These are phyloP conservation scores for Yamadazyma triangularis DNA, from an alignment of 1,139 yeast species.

Conservation along the genomic window DNA sequence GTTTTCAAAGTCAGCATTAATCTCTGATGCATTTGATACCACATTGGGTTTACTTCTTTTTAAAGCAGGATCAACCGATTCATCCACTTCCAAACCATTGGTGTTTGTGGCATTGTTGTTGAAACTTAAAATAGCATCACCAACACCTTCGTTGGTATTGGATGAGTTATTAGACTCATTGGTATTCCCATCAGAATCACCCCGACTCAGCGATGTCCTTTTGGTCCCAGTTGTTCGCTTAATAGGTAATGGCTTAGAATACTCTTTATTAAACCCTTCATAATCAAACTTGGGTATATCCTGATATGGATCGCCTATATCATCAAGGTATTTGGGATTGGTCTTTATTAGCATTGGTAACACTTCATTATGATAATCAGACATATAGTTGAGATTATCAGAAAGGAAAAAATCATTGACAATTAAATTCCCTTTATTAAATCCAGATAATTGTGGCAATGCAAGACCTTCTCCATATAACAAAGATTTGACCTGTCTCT, in stretches of 20 bases:
- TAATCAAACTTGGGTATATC: constrained; percentile 34
- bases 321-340: constrained; percentile 28
- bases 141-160: neutral
- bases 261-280: constrained; percentile 27
- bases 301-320: constrained; percentile 25
- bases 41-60: constrained; percentile 1
- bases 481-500: constrained; percentile 28
- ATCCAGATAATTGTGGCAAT: constrained; percentile 26
- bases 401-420: constrained; percentile 37
- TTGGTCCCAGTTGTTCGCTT: neutral
- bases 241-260: constrained; percentile 21
- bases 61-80: neutral
- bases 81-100: neutral
- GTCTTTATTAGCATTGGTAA: constrained; percentile 27
- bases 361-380: constrained; percentile 37
- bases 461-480: constrained; percentile 30
- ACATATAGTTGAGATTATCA: constrained; percentile 33
- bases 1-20: constrained; percentile 22
- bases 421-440: constrained; percentile 32
- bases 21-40: constrained; percentile 9
- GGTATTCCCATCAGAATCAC: neutral
- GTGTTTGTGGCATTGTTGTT: neutral
- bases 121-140: neutral
- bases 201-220: too few relatives aligned
- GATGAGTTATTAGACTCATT: neutral